Conservation (phyloP, 768 basidiomycete genomes). For the Serendipita sp. region DNA sequence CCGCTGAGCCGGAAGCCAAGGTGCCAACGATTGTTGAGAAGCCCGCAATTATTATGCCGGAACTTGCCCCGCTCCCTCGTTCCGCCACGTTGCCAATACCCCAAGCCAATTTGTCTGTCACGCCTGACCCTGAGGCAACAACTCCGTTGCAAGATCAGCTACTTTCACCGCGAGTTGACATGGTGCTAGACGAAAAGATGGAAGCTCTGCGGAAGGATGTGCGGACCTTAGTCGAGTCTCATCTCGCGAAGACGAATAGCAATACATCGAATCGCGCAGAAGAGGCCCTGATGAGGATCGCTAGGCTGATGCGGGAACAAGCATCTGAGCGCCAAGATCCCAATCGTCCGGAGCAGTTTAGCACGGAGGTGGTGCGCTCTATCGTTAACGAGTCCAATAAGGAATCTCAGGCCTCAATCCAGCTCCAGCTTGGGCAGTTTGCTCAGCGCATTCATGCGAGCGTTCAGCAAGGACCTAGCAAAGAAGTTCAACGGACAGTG, state of each 20-base stretch:
- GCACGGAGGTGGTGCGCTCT: slow-evolving; percentile 59
- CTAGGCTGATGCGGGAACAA: slow-evolving; percentile 8
- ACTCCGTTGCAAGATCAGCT: slow-evolving; percentile 37
- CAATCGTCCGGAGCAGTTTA: slow-evolving; percentile 40
- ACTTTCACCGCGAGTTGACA: slow-evolving; percentile 43
- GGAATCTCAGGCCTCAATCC: slow-evolving; percentile 40
- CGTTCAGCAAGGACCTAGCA: slow-evolving; percentile 11
- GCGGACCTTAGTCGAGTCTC: slow-evolving; percentile 9
- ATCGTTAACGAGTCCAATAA: slow-evolving; percentile 51
- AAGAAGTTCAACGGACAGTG: slow-evolving; percentile 22
- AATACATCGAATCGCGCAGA: slow-evolving; percentile 3
- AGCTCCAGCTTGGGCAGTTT: slow-evolving; percentile 41
- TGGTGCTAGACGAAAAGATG: slow-evolving; percentile 57
- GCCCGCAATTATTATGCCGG: neutral
- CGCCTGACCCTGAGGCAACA: neutral
- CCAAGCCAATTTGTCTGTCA: neutral
- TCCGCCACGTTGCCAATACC: slow-evolving; percentile 33
- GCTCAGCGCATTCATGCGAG: slow-evolving; percentile 26
- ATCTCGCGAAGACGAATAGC: slow-evolving; percentile 8
- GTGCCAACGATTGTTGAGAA: neutral
- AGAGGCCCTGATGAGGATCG: slow-evolving; percentile 8
- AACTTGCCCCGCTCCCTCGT: slow-evolving; percentile 13
- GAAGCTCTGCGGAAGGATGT: slow-evolving; percentile 36
- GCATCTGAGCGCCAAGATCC: neutral
- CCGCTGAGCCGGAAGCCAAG: neutral